phyloP scores from a whole-genome alignment of 2,329 filamentous ascomycete species.

The Ascocoryne sarcoides region DNA sequence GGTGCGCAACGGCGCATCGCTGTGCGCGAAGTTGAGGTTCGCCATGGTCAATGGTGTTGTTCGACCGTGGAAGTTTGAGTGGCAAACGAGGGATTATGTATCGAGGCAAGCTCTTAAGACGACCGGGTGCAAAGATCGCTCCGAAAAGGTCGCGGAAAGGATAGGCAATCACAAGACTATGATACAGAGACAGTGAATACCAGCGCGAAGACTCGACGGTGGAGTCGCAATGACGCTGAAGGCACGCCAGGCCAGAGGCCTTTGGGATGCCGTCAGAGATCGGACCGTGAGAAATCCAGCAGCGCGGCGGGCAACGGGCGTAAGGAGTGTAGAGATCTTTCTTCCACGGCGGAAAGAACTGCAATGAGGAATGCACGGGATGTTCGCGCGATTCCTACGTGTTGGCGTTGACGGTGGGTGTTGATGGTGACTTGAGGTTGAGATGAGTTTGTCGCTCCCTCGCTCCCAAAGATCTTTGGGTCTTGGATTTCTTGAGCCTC shows the following conservation, averaged over 20 bases:
- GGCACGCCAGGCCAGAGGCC: slow-evolving; percentile 27
- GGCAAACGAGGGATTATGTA: slow-evolving; percentile 11
- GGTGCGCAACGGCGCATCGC: slow-evolving; percentile 90
- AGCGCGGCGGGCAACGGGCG: slow-evolving; percentile 15
- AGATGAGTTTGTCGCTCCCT: slow-evolving; percentile 4
- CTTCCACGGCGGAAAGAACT: slow-evolving; percentile 27
- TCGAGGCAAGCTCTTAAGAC: slow-evolving; percentile 12
- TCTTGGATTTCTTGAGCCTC: neutral
- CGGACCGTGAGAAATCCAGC: slow-evolving; percentile 19
- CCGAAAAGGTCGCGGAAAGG: slow-evolving; percentile 10
- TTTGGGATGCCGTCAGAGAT: slow-evolving; percentile 18
- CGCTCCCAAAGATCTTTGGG: slow-evolving; percentile 1
- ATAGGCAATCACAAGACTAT: slow-evolving; percentile 7
- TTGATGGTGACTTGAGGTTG: neutral
- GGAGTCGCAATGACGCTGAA: slow-evolving; percentile 25
- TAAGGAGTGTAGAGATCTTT: slow-evolving; percentile 21
- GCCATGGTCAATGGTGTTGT: slow-evolving; percentile 56
- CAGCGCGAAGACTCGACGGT: slow-evolving; percentile 18
- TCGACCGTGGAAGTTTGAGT: slow-evolving; percentile 3
- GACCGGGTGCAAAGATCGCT: slow-evolving; percentile 21
- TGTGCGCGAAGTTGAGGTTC: slow-evolving; percentile 84
- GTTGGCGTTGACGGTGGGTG: slow-evolving; percentile 12
- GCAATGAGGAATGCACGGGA: slow-evolving; percentile 27
- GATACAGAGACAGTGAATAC: slow-evolving; percentile 11
- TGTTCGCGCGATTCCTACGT: slow-evolving; percentile 26